Base-by-base conservation (phyloP, 129 eudicot genomes). In the Erigeron canadensis region DNA sequence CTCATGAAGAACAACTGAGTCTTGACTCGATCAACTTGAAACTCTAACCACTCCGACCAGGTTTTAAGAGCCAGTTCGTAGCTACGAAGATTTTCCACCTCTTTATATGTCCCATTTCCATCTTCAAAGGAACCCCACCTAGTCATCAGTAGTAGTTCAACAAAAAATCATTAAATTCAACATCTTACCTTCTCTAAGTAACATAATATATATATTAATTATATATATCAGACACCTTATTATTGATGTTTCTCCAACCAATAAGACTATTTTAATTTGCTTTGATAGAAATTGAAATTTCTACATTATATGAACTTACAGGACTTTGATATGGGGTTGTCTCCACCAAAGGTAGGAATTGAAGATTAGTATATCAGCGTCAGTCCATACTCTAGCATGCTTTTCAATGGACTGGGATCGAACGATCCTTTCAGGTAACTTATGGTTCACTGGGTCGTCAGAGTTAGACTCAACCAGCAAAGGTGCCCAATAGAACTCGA, bases 401-500 rank as follows among this genome's bases (percentile, higher is more conserved):
- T 88, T 88, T 56, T 83, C 90, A 16, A 88, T 88, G 17, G 86
- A 69, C n/a, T 85, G 83, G 39, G 81, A 78, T 59, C 82, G 74
- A 22, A 88, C 83, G n/a, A 88, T 88, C 18, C 95, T 84, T 12
- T 88, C 84, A 1, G 86, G 88, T 50, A 88, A 38, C 16, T 84
- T 77, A 73, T 88, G 95, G 53, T 47, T 69, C 15, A 75, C 78
- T 38, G 95, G 95, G 69, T 88, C 85, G 42, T 88, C 95, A 0
- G 90, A 88, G 72, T 88, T 88, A 16, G 95, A 88, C 70, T 88
- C 95, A 11, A 88, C 90, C 51, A 88, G 69, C 76, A 88, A 76
- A 37, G 95, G 95, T 7, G 86, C 90, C 95, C 95, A 88, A 56
- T 88, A 88, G 68, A 88, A 88, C 48, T 88, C 95, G 7, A 88